A percentile compares a stretch with the other conserved stretches of the same genome.
These are phyloP conservation scores for Globisporangium nodosum DNA, from an alignment of 352 stramenopile species.

Conservation along the genomic window DNA sequence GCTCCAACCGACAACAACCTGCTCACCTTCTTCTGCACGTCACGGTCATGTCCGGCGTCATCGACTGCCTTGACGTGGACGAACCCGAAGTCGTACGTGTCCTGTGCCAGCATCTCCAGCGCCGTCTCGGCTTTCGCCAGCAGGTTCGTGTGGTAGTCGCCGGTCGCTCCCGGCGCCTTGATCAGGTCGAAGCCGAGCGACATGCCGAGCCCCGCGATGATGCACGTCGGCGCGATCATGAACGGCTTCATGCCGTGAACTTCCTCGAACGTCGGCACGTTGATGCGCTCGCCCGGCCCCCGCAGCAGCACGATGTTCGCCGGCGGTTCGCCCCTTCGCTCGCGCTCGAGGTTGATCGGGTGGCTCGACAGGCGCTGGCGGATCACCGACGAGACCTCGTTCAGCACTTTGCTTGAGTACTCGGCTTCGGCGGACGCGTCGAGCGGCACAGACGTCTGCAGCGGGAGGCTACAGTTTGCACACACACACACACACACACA, in stretches of 20 bases:
- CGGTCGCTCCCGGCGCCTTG: constrained; percentile 63
- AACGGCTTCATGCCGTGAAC: constrained; percentile 79
- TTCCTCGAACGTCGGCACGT: constrained; percentile 75
- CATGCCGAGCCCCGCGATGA: constrained; percentile 84
- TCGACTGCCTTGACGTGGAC: constrained; percentile 86
- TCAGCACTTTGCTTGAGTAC: constrained; percentile 80
- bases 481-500: neutral
- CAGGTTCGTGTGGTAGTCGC: constrained; percentile 84
- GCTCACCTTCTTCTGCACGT: constrained; percentile 71
- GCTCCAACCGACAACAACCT: neutral
- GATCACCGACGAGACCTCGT: constrained; percentile 68
- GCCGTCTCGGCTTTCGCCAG: constrained; percentile 75
- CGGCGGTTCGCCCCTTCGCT: constrained; percentile 41
- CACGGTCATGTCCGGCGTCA: constrained; percentile 80
- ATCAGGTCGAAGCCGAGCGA: constrained; percentile 77
- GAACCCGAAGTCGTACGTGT: constrained; percentile 73
- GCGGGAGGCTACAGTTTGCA: constrained; percentile 39
- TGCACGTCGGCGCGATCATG: constrained; percentile 87
- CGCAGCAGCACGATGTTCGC: constrained; percentile 85
- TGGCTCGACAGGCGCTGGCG: constrained; percentile 56
- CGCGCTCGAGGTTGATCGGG: constrained; percentile 71
- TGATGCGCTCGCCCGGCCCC: constrained; percentile 79
- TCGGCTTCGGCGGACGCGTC: constrained; percentile 56
- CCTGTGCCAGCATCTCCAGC: constrained; percentile 31
- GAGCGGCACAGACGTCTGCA: constrained; percentile 51